A percentile compares a stretch with the other conserved stretches of the same genome.
Conservation (phyloP, 352 stramenopile genomes). For the Globisporangium mamillatum region DNA sequence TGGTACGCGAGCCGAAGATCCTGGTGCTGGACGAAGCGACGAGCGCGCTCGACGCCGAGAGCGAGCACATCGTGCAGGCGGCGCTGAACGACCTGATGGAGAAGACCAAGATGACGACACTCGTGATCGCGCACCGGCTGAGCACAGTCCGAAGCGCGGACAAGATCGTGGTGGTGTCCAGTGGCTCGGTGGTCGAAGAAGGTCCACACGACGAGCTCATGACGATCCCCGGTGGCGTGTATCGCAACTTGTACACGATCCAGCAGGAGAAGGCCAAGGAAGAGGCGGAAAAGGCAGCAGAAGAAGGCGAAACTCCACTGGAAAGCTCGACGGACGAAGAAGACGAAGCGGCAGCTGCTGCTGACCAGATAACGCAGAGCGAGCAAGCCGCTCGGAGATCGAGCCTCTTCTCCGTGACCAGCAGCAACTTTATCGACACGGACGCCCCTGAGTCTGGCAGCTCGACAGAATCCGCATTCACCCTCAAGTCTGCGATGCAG, state of each 20-base stretch:
- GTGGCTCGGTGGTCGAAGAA: slow-evolving; percentile 43
- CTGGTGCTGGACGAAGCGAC: slow-evolving; percentile 47
- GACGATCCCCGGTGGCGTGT: slow-evolving; percentile 56
- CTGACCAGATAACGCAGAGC: background rate
- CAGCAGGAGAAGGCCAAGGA: slow-evolving; percentile 20
- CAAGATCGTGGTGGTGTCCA: slow-evolving; percentile 50
- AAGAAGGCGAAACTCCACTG: slow-evolving; percentile 19
- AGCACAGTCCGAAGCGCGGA: slow-evolving; percentile 51
- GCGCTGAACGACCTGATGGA: slow-evolving; percentile 42
- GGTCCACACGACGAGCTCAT: slow-evolving; percentile 42
- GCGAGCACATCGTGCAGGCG: slow-evolving; percentile 71
- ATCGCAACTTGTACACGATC: slow-evolving; percentile 79
- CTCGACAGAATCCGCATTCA: background rate
- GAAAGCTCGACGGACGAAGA: slow-evolving; percentile 1
- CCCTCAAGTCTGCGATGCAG: slow-evolving; percentile 13
- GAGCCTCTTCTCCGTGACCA: background rate
- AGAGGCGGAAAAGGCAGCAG: background rate
- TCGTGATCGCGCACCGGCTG: slow-evolving; percentile 93
- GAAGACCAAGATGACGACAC: background rate
- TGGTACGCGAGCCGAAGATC: slow-evolving; percentile 79
- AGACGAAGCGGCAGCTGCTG: background rate
- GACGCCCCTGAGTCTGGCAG: slow-evolving; percentile 9
- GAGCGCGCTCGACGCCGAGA: slow-evolving; percentile 2
- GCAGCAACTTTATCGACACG: background rate
- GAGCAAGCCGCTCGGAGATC: background rate